These are phyloP conservation scores for Kwoniella heveanensis DNA, from an alignment of 768 basidiomycete species.

Conservation along the genomic window DNA sequence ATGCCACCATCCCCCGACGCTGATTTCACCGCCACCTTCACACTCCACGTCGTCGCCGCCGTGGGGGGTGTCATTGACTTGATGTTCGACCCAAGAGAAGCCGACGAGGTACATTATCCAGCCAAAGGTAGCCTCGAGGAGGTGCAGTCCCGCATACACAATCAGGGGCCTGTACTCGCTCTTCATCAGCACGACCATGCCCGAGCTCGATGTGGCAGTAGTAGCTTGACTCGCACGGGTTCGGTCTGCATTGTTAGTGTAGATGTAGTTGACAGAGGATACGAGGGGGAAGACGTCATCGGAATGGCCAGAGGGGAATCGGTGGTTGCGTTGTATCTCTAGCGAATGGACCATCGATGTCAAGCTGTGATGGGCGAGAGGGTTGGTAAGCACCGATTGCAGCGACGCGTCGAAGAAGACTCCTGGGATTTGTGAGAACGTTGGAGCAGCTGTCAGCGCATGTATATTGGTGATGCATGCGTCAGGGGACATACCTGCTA, in stretches of 20 bases:
- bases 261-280: not conserved
- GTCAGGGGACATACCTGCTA: slow-evolving; percentile 26
- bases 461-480: too few relatives aligned
- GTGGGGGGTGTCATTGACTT: too few relatives aligned
- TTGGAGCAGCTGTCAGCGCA: not conserved
- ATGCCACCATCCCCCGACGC: slow-evolving; percentile 13
- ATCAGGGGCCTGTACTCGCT: slow-evolving; percentile 13
- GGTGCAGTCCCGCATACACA: slow-evolving; percentile 5
- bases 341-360: slow-evolving; percentile 13
- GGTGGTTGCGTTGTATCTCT: slow-evolving; percentile 18
- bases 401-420: slow-evolving; percentile 19
- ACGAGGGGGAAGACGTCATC: not conserved
- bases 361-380: slow-evolving; percentile 16
- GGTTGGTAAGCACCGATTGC: not conserved
- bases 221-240: too few relatives aligned
- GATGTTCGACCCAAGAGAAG: slow-evolving; percentile 1
- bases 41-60: too few relatives aligned
- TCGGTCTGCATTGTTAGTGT: not conserved
- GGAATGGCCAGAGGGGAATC: slow-evolving; percentile 18
- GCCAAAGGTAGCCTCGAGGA: slow-evolving; percentile 1
- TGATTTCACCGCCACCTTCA: not conserved
- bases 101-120: slow-evolving; percentile 9
- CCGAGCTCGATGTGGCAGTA: too few relatives aligned
- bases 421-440: slow-evolving; percentile 3
- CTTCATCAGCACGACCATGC: too few relatives aligned